Percentiles rank a stretch among this genome's conserved stretches.
Conservation (phyloP, 768 basidiomycete genomes). For the Saitozyma podzolica region DNA sequence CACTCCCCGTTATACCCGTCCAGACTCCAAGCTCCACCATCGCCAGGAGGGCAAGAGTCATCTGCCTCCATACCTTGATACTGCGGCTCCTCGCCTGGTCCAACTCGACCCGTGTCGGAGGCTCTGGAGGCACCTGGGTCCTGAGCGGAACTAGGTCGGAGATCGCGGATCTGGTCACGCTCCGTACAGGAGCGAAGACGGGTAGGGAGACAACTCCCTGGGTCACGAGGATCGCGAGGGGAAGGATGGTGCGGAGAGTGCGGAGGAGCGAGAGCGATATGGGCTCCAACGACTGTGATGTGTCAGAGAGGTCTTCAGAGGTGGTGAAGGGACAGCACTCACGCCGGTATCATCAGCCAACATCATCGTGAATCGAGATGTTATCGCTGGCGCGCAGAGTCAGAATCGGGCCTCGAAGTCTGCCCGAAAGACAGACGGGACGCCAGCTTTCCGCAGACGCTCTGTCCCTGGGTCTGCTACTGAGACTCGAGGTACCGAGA, state of each 20-base stretch:
- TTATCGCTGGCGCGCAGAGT: no score
- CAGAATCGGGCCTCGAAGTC: no score
- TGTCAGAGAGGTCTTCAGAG: no score
- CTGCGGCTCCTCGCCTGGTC: slow-evolving; percentile 15
- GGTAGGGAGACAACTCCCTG: slow-evolving; percentile 29
- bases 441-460: no score
- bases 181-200: slow-evolving; percentile 18
- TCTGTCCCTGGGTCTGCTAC: no score
- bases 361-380: no score
- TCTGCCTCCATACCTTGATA: slow-evolving; percentile 28
- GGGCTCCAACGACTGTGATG: slow-evolving; percentile 4
- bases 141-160: slow-evolving; percentile 41
- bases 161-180: slow-evolving; percentile 13
- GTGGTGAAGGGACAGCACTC: no score
- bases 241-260: slow-evolving; percentile 34
- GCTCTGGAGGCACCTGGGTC: slow-evolving; percentile 24
- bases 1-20: slow-evolving; percentile 28
- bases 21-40: slow-evolving; percentile 28
- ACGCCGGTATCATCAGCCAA: no score
- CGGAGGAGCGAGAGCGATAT: slow-evolving; percentile 23
- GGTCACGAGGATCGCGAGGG: slow-evolving; percentile 33
- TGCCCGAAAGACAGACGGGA: no score
- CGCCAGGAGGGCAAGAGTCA: slow-evolving; percentile 27
- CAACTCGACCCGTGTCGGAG: slow-evolving; percentile 14
- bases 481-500: no score